phyloP scores from a whole-genome alignment of 2,329 filamentous ascomycete genomes.

The Fusarium sp. region DNA sequence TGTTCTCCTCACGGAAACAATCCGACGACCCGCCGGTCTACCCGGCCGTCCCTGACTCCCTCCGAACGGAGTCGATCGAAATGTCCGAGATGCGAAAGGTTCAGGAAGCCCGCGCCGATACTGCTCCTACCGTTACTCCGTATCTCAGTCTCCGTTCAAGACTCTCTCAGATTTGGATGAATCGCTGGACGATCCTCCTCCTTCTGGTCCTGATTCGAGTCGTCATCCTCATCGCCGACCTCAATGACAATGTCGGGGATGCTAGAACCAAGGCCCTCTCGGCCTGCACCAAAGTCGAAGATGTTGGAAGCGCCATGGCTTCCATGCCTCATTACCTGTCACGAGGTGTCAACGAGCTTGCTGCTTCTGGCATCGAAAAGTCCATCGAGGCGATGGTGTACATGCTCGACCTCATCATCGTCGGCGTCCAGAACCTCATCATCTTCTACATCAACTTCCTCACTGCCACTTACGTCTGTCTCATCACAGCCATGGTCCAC shows the following conservation, averaged over 20 bases:
- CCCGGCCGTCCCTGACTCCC: constrained; percentile 53
- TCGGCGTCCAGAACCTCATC: constrained; percentile 86
- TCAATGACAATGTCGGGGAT: constrained; percentile 79
- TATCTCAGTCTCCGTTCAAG: constrained; percentile 91
- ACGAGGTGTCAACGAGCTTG: constrained; percentile 86
- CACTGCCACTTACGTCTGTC: constrained; percentile 88
- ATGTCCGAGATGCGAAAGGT: constrained; percentile 48
- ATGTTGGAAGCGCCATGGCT: constrained; percentile 92
- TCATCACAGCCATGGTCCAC: constrained; percentile 85
- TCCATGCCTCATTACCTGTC: constrained; percentile 98
- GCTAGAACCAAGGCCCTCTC: constrained; percentile 86
- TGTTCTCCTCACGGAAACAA: constrained; percentile 52
- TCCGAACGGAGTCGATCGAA: constrained; percentile 53
- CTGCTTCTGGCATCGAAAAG: constrained; percentile 82
- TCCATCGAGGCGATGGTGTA: constrained; percentile 83
- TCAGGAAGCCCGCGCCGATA: constrained; percentile 58
- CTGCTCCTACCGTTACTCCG: constrained; percentile 81
- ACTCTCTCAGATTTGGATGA: constrained; percentile 96
- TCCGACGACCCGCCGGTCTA: constrained; percentile 47
- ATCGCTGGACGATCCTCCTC: constrained; percentile 94
- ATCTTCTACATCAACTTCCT: constrained; percentile 94
- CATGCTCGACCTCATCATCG: constrained; percentile 82
- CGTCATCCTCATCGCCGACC: constrained; percentile 77
- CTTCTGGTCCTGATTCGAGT: constrained; percentile 86
- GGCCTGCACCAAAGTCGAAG: constrained; percentile 92